A percentile compares a stretch with the other conserved stretches of the same genome.
These are phyloP conservation scores for Kluyveromyces marxianus DNA, from an alignment of 1,139 yeast genomes.

Conservation along the genomic window DNA sequence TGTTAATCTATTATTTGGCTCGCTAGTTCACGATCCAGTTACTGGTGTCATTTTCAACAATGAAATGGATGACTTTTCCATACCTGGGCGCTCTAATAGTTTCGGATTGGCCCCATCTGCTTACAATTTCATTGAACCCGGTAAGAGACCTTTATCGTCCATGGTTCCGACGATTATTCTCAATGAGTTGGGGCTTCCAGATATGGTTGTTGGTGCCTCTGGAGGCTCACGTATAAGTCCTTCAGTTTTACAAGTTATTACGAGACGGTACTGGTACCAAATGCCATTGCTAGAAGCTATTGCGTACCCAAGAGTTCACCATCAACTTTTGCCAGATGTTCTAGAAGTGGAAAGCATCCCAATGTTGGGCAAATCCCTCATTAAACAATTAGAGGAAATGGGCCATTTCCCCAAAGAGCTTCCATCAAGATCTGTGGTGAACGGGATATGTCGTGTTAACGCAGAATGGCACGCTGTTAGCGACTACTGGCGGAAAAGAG, in stretches of 20 bases:
- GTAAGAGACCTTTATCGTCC: conserved; percentile 78
- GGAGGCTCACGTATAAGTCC: conserved; percentile 92
- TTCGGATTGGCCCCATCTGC: conserved; percentile 76
- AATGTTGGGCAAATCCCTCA: conserved; percentile 32
- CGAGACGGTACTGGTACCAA: conserved; percentile 52
- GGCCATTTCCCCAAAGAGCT: conserved; percentile 36
- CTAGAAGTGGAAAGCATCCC: conserved; percentile 50
- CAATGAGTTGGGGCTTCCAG: conserved; percentile 44
- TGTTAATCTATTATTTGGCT: conserved; percentile 79
- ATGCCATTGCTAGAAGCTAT: conserved; percentile 59
- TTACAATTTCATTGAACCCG: conserved; percentile 68
- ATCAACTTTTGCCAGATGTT: conserved; percentile 74
- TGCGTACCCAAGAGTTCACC: conserved; percentile 78
- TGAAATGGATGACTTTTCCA: conserved; percentile 95
- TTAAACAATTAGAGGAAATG: conserved; percentile 29
- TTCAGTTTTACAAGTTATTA: conserved; percentile 71
- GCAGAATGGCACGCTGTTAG: conserved; percentile 45
- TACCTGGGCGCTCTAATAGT: conserved; percentile 61
- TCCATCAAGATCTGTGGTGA: conserved; percentile 41
- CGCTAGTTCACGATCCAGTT: conserved; percentile 64
- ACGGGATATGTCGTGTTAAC: conserved; percentile 38
- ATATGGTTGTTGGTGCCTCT: conserved; percentile 80
- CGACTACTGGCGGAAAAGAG: conserved; percentile 52
- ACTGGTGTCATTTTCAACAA: conserved; percentile 84
- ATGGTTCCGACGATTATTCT: conserved; percentile 68